Base-by-base conservation (phyloP, 2,329 filamentous ascomycete species). In the Neurospora crassa region DNA sequence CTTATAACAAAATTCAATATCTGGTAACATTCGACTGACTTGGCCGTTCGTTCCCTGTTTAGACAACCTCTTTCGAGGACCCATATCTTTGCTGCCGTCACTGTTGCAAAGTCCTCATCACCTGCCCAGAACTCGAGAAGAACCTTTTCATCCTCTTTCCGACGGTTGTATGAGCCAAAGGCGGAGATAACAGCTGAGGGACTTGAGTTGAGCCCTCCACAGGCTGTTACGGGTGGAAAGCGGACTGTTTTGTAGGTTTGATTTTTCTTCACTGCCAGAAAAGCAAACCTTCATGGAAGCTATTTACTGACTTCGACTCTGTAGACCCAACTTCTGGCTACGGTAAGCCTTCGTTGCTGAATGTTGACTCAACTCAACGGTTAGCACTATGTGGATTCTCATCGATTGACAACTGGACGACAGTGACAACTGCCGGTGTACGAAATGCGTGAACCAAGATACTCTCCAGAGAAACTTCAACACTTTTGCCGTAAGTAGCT, bases 361-460 rank as follows among this genome's bases (percentile, higher is more conserved):
- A 24, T 2, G 7, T 37, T 70, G 20, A 45, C 18, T 18, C n/a
- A 5, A 59, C 24, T 29, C 14, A 63, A 5, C 24, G 4, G 29
- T 63, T 18, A 14, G 20, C 20, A 0, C 47, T 53, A 1, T 45
- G 37, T 43, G 34, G 40, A 34, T 24, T 43, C 40, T 11, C 16
- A 29, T 12, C 20, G 41, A 8, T 11, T 16, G 67, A 40, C 18
- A 53, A 63, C 29, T 14, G 29, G 29, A 63, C 29, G 20, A 24
- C 74, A 90, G 91, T 73, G 91, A 94, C 76, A 91, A 92, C 76
- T 94, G 92, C 77, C 90, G 89, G 72, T 94, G 91, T 77, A 76
- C 79, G 1, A 79, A 82, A 72, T 94, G 92, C 77, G 84, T 91
- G 34, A 90, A 93, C 79, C 86, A 87, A 71, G 87, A 89, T 73